Evolutionary conservation across 139 green algal genomes (phyloP), one percentile per base, ranked within the genome.

Genomic region (Marvania coccoides): DNA sequence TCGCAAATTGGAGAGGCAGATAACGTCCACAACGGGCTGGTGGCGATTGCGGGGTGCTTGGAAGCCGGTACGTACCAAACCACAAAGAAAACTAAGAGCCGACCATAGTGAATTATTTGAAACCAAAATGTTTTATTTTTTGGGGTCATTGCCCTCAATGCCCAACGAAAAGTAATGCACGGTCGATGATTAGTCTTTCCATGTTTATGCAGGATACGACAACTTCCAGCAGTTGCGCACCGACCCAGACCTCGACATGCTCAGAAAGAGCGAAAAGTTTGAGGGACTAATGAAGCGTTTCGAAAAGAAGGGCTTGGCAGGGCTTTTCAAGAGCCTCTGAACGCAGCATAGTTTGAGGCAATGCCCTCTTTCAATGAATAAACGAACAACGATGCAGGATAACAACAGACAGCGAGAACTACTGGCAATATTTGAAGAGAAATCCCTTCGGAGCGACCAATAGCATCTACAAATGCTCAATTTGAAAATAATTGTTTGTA

Each of bases 171-270:
- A 47, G 23, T 34, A 67, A 6, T 39, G 8, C 5, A 2, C 4
- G 24, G 2, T 8, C 5, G 47, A 8, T 58, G 26, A 28, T 10
- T 3, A 1, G 23, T 3, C 24, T 45, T 28, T 26, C 28, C 29
- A 7, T 3, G 8, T 12, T 23, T 2, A 2, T 40, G 39, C 59
- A 64, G 61, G 61, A 1, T 91, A 89, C 63, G 70, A 72, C 13
- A 69, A 90, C 60, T 89, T 77, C 23, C 3, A 55, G 6, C 83
- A 95, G 63, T 51, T 95, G 14, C 66, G 83, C 4, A 38, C 26
- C 8, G 87, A 95, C 69, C 85, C 82, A 9, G 87, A 95, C 60
- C 69, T 95, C 39, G 76, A 72, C 13, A n/a, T 58, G 13, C 55
- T 92, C 34, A 71, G 83, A 6, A 31, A 40, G 29, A 82, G 88